Evolutionary conservation across 176 grass and related monocot genomes (phyloP).

Genomic region (Musa troglodytarum): DNA sequence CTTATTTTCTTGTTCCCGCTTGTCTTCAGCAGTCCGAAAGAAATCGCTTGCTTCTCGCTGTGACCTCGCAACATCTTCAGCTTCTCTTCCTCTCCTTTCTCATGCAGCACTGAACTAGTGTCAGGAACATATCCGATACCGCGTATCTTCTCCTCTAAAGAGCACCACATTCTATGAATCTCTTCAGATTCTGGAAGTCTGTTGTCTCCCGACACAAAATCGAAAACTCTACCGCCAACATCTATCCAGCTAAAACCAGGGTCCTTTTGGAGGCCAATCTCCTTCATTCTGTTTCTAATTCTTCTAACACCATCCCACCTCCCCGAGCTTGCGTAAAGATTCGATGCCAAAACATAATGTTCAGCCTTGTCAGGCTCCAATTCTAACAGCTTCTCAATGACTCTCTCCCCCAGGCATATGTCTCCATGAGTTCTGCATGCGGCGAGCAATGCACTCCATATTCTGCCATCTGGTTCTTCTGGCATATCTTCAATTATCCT

Average conservation of each 20-base stretch:
- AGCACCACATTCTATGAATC: conserved; percentile 30
- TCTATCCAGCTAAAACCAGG: conserved; percentile 63
- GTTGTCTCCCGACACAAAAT: conserved; percentile 44
- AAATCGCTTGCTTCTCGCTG: conserved; percentile 52
- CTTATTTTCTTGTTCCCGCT: conserved; percentile 21
- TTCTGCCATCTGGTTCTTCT: conserved; percentile 31
- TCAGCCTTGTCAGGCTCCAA: conserved; percentile 51
- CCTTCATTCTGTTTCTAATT: conserved; percentile 43
- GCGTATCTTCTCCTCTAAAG: conserved; percentile 35
- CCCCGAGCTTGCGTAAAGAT: conserved; percentile 34
- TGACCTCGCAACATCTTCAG: conserved; percentile 37
- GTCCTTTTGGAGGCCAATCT: conserved; percentile 38
- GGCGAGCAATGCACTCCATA: conserved; percentile 42
- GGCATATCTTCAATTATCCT: conserved; percentile 45
- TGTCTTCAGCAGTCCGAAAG: conserved; percentile 39
- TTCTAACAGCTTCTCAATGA: conserved; percentile 31
- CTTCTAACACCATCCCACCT: conserved; percentile 41
- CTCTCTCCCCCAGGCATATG: conserved; percentile 30
- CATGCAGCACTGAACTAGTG: conserved; percentile 37
- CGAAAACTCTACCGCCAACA: conserved; percentile 37
- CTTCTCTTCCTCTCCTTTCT: conserved; percentile 41
- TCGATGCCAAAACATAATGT: conserved; percentile 59
- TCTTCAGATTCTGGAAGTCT: conserved; percentile 30
- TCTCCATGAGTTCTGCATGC: conserved; percentile 51
- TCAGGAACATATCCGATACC: conserved; percentile 36